A percentile compares a stretch with the other conserved stretches of the same genome.
Conservation (phyloP, 2,329 filamentous ascomycete genomes). For the Colletotrichum abscissum region DNA sequence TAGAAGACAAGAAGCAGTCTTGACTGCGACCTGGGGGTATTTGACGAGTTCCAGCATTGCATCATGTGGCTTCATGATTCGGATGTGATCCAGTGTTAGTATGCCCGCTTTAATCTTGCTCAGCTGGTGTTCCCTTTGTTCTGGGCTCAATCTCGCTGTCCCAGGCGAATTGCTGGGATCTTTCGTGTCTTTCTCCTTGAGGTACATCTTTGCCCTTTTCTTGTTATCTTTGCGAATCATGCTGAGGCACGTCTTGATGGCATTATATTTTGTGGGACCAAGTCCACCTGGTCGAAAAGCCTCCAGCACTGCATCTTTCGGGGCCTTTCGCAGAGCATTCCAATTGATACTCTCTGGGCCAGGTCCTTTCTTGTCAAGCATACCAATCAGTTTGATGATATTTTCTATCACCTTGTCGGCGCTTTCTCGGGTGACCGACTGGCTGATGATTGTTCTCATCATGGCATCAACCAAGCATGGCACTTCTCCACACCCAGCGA, state of each 20-base stretch:
- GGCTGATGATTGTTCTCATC: constrained; percentile 64
- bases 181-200: constrained; percentile 52
- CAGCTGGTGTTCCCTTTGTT: constrained; percentile 68
- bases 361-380: constrained; percentile 66
- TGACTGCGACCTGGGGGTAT: constrained; percentile 66
- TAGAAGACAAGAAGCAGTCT: constrained; percentile 67
- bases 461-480: constrained; percentile 65
- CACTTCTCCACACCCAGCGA: constrained; percentile 75
- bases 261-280: constrained; percentile 75
- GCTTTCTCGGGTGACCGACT: constrained; percentile 59
- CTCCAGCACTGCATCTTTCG: constrained; percentile 68
- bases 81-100: constrained; percentile 66
- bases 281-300: constrained; percentile 79
- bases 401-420: constrained; percentile 75
- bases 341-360: constrained; percentile 81
- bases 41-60: constrained; percentile 62
- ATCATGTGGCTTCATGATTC: constrained; percentile 55
- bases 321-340: constrained; percentile 73
- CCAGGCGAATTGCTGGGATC: constrained; percentile 56
- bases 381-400: constrained; percentile 73
- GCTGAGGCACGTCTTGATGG: constrained; percentile 80
- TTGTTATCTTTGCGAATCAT: constrained; percentile 78
- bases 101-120: constrained; percentile 66
- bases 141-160: constrained; percentile 50
- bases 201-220: constrained; percentile 54